Percentiles rank a stretch among this genome's conserved stretches.
Conservation (phyloP, 345 rosid species). For the Gossypium australe region DNA sequence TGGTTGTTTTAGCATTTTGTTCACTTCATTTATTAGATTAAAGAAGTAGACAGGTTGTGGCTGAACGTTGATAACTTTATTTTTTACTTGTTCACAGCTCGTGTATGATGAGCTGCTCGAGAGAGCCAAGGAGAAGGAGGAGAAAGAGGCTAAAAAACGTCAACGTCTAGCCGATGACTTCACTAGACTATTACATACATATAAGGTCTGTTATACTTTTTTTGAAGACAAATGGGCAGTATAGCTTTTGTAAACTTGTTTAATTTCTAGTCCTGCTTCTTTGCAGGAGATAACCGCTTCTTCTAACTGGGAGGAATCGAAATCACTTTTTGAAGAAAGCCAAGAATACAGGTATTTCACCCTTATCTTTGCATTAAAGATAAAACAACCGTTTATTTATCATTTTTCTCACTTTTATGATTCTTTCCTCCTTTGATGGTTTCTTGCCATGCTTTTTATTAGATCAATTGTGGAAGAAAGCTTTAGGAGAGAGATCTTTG, state of each 20-base stretch:
- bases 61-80: conserved; percentile 1
- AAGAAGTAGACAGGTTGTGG: not conserved
- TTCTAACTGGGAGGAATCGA: conserved; percentile 82
- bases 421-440: conserved; percentile 7
- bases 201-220: conserved; percentile 48
- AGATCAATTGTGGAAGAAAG: conserved; percentile 81
- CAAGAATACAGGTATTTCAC: conserved; percentile 65
- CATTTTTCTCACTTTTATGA: not conserved
- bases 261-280: conserved; percentile 12
- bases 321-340: conserved; percentile 68
- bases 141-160: conserved; percentile 87
- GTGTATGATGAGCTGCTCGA: conserved; percentile 74
- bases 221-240: not conserved
- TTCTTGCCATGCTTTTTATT: conserved; percentile 7
- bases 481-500: conserved; percentile 59
- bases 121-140: conserved; percentile 91
- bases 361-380: not conserved
- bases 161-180: conserved; percentile 88
- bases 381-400: not conserved
- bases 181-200: conserved; percentile 51
- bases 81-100: conserved; percentile 46
- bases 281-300: conserved; percentile 69
- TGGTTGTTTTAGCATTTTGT: not conserved
- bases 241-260: not conserved
- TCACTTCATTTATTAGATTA: not conserved